Percentiles rank a stretch among this genome's conserved stretches.
Conservation (phyloP, 345 rosid genomes). For the Citrus sp. region DNA sequence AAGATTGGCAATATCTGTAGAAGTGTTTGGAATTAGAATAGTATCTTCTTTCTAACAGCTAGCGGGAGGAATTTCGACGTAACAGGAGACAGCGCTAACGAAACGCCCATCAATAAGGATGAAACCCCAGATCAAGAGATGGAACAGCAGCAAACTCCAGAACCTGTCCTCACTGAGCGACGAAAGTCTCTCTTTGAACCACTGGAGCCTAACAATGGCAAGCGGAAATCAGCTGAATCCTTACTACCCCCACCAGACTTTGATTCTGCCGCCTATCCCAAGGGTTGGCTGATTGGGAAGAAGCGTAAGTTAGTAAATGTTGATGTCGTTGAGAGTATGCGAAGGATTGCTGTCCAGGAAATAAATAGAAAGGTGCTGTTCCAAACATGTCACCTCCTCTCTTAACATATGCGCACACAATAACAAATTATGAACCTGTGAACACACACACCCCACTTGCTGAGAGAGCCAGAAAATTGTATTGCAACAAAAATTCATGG, state of each 20-base stretch:
- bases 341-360: constrained; percentile 92
- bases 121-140: constrained; percentile 37
- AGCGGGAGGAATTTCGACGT: constrained; percentile 42
- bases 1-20: not conserved
- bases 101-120: constrained; percentile 46
- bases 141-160: constrained; percentile 29
- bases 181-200: constrained; percentile 91
- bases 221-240: constrained; percentile 53
- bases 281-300: constrained; percentile 93
- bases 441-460: not conserved
- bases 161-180: constrained; percentile 57
- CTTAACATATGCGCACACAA: too few species aligned
- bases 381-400: not conserved
- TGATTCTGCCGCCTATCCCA: constrained; percentile 73
- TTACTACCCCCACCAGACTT: constrained; percentile 93
- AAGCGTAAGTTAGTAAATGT: constrained; percentile 91
- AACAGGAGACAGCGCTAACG: constrained; percentile 33
- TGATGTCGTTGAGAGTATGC: constrained; percentile 95
- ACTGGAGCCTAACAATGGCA: constrained; percentile 62
- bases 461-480: not conserved
- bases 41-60: constrained; percentile 54
- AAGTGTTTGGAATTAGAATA: constrained; percentile 31
- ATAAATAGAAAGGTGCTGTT: constrained; percentile 85
- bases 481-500: not conserved
- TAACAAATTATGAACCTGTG: too few species aligned